Base-by-base conservation (phyloP, 306 rosid species). In the Citrullus colocynthis region DNA sequence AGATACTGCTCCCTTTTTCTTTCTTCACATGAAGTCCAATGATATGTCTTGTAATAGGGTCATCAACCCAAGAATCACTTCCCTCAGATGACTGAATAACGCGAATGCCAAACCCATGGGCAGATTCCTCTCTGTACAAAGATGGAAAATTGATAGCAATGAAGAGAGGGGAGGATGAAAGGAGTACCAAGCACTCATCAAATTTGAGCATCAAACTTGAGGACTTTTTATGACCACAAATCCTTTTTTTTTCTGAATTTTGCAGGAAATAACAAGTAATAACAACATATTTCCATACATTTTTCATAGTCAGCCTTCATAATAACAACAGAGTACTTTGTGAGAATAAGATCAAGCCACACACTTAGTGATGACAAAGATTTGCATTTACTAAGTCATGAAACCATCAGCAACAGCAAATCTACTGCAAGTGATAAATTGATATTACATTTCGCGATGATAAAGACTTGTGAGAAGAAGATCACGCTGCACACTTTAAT, bases 11-110 rank as follows among this genome's bases (percentile, higher is more conserved):
- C 6, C 79, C 87, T 39, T 86, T 88, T 44, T 86, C 86, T 80
- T 87, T 88, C 85, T 79, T 86, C 45, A 90, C 76, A 76, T 88
- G 88, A 73, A 95, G 86, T 51, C 92, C 86, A 54, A 92, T 81
- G 61, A 92, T 81, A 84, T 95, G 96, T 18, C 93, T 91, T 17
- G 93, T 95, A 72, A 92, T 85, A 39, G 99, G 99, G 83, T 92
- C 99, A 84, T 95, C 99, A 64, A 89, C 89, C 97, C 98, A 95
- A 17, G 98, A 92, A 87, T 95, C 98, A 9, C 91, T 90, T 17
- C 98, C 96, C 45, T 83, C 80, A 80, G 91, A 77, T 30, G 97
- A 92, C 67, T 87, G 88, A 61, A 84, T 86, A 44, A 84, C 76
- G 34, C 98, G 97, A 49, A 92, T 64, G 56, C 97, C 97, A 81